These are phyloP conservation scores for Bryopsis sp. DNA, from an alignment of 139 green algal genomes.

Conservation along the genomic window DNA sequence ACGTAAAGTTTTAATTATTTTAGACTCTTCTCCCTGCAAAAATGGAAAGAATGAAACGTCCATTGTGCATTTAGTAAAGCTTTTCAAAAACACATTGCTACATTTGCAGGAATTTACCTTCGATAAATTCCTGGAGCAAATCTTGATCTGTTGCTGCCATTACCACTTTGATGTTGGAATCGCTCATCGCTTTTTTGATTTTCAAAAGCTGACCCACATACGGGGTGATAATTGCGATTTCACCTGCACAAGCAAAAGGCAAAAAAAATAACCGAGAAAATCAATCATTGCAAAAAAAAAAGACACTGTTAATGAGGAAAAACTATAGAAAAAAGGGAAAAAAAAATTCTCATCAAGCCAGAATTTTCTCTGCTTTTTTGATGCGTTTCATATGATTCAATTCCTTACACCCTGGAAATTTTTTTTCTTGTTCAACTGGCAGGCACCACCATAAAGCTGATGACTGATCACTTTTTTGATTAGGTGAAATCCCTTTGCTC, in stretches of 20 bases:
- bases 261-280: slow-evolving; percentile 45
- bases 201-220: slow-evolving; percentile 64
- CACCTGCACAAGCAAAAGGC: slow-evolving; percentile 41
- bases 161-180: neutral
- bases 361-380: too few species aligned
- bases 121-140: neutral
- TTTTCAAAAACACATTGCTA: too few species aligned
- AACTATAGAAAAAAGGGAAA: too few species aligned
- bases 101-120: neutral
- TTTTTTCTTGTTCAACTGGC: too few species aligned
- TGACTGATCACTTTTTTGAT: too few species aligned
- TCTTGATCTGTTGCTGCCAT: neutral
- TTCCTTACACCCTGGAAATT: too few species aligned
- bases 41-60: neutral
- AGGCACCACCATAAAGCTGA: too few species aligned
- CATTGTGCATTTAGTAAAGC: too few species aligned
- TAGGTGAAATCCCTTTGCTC: too few species aligned
- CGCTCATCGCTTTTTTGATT: slow-evolving; percentile 21
- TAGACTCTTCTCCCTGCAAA: neutral
- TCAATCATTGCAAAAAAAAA: neutral
- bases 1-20: neutral
- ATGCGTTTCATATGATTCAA: too few species aligned
- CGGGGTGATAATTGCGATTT: slow-evolving; percentile 66
- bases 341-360: too few species aligned
- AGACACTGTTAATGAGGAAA: neutral